Evolutionary conservation across 345 rosid species (phyloP), one percentile per base, ranked within the genome.

Genomic region (Eucalyptus camaldulensis): DNA sequence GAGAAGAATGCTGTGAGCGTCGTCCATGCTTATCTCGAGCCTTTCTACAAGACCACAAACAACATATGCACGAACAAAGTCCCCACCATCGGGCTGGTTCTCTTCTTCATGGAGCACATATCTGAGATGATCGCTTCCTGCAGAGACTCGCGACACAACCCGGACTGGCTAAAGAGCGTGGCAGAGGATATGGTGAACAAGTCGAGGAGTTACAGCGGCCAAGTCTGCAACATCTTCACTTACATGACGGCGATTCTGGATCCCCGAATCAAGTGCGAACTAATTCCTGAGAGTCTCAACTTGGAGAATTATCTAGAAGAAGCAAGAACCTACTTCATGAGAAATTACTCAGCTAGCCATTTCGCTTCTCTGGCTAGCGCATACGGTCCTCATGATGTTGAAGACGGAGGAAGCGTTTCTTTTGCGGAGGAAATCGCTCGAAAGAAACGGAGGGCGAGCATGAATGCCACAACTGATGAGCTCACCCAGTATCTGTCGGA

Each of bases 81-180:
- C 49, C 96, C 95, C 56, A 96, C 98, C 0, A 91, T 97, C 44
- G 99, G 99, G 89, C 90, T 96, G 91, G 95, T 96, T 91, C 96
- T 96, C 69, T 96, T 97, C 94, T 96, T 96, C 92, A 97, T 97
- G 99, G 99, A 97, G 91, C 96, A 97, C 92, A 94, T 97, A 86
- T 95, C 97, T 27, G 98, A 97, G 93, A 96, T 91, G 94, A 97
- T 96, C 76, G 72, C 93, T 15, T 21, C 91, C 29, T 94, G 96
- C 92, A 95, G 95, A 90, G 97, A 97, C 67, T 92, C 96, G 31
- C 97, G 95, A 86, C 97, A 92, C 90, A 93, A 88, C 89, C 96
- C 96, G 3, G 98, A 97, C 49, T 97, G 98, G 99, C 94, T 96
- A 45, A 97, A 94, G 92, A 95, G 85, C 69, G 93, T 96, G 49